Percentiles rank a stretch among this genome's conserved stretches.
phyloP scores from a whole-genome alignment of 73 alveolate genomes.

The Urostyla sp. region DNA sequence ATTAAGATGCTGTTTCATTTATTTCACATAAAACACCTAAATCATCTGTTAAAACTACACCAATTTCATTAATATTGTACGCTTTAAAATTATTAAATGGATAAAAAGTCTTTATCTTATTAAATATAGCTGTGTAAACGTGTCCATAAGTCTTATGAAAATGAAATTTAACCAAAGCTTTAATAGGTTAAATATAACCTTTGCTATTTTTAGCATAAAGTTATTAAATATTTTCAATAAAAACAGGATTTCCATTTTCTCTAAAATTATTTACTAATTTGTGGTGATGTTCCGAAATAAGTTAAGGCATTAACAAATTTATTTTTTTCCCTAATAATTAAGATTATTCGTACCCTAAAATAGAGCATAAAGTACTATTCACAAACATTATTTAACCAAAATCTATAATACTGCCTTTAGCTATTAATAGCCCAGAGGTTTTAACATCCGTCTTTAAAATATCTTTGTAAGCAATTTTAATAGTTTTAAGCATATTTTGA shows the following conservation, averaged over 20 bases:
- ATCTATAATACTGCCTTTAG: conserved; percentile 26
- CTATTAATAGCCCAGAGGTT: conserved; percentile 37
- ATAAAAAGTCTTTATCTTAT: conserved; percentile 10
- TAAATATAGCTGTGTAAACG: conserved; percentile 19
- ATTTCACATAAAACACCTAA: conserved; percentile 19
- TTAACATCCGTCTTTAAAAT: conserved; percentile 18
- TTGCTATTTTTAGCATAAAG: conserved; percentile 13
- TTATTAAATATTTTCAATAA: conserved; percentile 1
- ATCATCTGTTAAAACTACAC: conserved; percentile 16
- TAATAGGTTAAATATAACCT: conserved; percentile 14
- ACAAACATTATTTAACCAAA: conserved; percentile 58
- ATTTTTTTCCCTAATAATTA: conserved; percentile 20
- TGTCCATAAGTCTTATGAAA: conserved; percentile 41
- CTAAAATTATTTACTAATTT: conserved; percentile 3
- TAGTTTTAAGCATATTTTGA: conserved; percentile 20
- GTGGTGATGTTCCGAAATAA: conserved; percentile 36
- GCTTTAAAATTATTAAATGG: conserved; percentile 39
- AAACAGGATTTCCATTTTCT: conserved; percentile 31
- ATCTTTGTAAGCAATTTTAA: conserved; percentile 25
- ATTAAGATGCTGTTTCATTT: background rate
- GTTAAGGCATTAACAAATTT: conserved; percentile 26
- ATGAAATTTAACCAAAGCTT: conserved; percentile 24
- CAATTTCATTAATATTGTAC: conserved; percentile 1
- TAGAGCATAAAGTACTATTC: conserved; percentile 12
- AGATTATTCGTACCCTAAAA: conserved; percentile 11